Conservation (phyloP, 1,284 basidiomycete species). For the Moesziomyces globuligerus region DNA sequence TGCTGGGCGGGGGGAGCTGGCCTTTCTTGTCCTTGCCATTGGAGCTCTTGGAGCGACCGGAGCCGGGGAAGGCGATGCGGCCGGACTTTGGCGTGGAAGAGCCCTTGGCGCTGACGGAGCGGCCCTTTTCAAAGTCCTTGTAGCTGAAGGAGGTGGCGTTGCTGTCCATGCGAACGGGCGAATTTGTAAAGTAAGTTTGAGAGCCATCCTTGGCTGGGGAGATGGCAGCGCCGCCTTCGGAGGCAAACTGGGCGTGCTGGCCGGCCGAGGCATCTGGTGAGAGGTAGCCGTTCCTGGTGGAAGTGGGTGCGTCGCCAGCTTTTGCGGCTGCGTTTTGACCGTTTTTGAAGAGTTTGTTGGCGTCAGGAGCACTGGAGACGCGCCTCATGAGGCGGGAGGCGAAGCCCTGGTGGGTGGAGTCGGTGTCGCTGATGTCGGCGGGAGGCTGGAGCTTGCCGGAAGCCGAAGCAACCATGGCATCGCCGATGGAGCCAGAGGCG, state of each 20-base stretch:
- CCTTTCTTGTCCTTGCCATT: constrained; percentile 72
- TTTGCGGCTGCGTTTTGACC: constrained; percentile 24
- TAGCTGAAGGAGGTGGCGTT: constrained; percentile 60
- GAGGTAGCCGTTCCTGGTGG: constrained; percentile 56
- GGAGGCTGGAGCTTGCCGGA: constrained; percentile 48
- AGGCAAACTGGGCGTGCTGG: constrained; percentile 24
- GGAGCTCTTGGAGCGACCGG: constrained; percentile 50
- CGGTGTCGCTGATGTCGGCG: constrained; percentile 32
- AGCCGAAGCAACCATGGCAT: constrained; percentile 38
- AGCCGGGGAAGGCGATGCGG: constrained; percentile 56
- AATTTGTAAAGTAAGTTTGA: constrained; percentile 56
- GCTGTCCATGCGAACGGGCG: constrained; percentile 62
- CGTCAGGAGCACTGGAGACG: constrained; percentile 94
- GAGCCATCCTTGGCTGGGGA: constrained; percentile 23
- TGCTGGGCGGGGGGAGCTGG: constrained; percentile 78
- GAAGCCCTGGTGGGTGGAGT: constrained; percentile 29
- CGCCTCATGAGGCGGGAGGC: constrained; percentile 73
- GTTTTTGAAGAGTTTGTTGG: constrained; percentile 82
- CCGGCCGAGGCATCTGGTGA: constrained; percentile 70
- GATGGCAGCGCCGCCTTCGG: constrained; percentile 20
- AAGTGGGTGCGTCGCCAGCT: constrained; percentile 6
- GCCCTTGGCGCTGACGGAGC: constrained; percentile 36
- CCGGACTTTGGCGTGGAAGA: constrained; percentile 51
- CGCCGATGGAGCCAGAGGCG: constrained; percentile 35
- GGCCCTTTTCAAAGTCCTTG: constrained; percentile 62